Base-by-base conservation (phyloP, 2,329 filamentous ascomycete genomes). In the Fusarium phyllophilum region DNA sequence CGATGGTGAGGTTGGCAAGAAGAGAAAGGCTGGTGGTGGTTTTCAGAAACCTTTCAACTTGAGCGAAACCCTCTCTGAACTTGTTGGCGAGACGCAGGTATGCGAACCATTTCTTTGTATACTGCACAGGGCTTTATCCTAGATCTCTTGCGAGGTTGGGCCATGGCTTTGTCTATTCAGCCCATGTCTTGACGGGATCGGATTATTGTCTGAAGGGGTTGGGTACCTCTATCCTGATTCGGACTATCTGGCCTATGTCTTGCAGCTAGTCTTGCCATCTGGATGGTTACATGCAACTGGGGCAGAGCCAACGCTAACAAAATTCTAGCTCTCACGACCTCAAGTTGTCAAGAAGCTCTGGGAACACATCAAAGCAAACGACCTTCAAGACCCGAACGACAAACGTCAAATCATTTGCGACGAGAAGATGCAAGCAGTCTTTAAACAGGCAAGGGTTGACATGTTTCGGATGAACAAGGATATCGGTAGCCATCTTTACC, bases 401-500 rank as follows among this genome's bases (percentile, higher is more conserved):
- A 96, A 95, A 82, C 93, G 96, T 29, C 94, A 97, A 77, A 99
- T 99, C 73, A 86, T 90, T 34, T 99, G 96, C 84, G 96, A 99
- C 83, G 94, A 97, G 31, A 91, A 90, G 76, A 93, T 99, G 92
- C 91, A 94, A 69, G 93, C 93, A 12, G 93, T 99, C 13, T 99
- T 99, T 86, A 97, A 97, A 82, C 89, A 93, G 79, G 90, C 95
- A 78, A 93, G 90, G 79, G 93, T 99, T 56, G 94, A 98, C 83
- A 99, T 99, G 96, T 99, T 99, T 83, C 95, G 94, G 76, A 98
- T 99, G 96, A 98, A 97, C 86, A 98, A 98, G 86, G 90, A 97
- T 22, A 90, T 98, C 17, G 94, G 94, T 72, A 92, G 93, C 81
- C 96, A 98, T 79, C 87, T 98, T 44, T 98, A 97, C 80, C 93